Evolutionary conservation across 1,284 basidiomycete genomes (phyloP), one percentile per base, ranked within the genome.

Genomic region (Chalciporus sp.): DNA sequence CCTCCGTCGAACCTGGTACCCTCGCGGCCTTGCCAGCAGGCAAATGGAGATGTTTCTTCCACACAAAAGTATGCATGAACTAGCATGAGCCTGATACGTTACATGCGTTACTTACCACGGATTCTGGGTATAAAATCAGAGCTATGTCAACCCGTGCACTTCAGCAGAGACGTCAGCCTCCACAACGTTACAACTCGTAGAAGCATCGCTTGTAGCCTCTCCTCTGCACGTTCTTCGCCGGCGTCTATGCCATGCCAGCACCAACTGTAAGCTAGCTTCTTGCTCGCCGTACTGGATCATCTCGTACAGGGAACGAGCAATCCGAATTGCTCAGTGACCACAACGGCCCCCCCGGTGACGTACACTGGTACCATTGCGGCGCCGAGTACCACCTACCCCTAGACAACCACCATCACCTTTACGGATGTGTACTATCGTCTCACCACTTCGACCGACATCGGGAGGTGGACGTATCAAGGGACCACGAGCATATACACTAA

Each of bases 301-400:
- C 8, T 11, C 10, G 19, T 8, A 9, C 17, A n/a, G 41, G 29
- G 10, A 31, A 31, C 29, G 41, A 23, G 23, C 3, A 23, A 23
- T 23, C 23, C 23, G 6, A 23, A 50, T 19, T 53, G 51, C n/a
- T 45, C 51, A 11, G 51, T 53, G 23, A 23, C 23, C 26, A 53
- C 45, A 4, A 47, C n/a, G 14, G 42, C 37, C 7, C n/a, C 29
- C 31, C 39, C 51, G 10, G 20, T 23, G 8, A 27, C 28, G n/a
- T 53, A 53, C 26, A 53, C 51, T 1, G 51, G 51, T 23, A 9
- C 29, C 17, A 11, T 53, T 19, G 33, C 33, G 27, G 51, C 37
- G 11, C 51, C 51, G 17, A 17, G 45, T 20, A 47, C 44, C 10
- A 53, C 51, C 17, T 53, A 53, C 31, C 51, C 45, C 11, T 53